Base-by-base conservation (phyloP, 2,329 filamentous ascomycete genomes). In the Fonsecaea multimorphosa region DNA sequence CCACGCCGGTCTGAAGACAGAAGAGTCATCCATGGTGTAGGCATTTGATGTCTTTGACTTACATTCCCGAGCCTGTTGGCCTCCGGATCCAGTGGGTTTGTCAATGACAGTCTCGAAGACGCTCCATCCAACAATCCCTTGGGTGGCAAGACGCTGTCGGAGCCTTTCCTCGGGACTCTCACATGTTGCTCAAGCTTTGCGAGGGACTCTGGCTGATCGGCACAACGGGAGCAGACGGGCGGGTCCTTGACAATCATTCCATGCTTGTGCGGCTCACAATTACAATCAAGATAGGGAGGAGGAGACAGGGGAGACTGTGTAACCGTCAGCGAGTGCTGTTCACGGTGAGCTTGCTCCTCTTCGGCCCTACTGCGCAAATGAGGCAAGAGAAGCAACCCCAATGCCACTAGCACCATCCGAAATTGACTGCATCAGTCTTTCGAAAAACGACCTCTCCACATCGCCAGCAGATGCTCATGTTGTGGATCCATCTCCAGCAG, bases 341-440 rank as follows among this genome's bases (percentile, higher is more conserved):
- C 3, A 11, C 3, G 2, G 4, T n/a, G n/a, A 22, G 12, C 32
- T 19, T 29, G 27, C 6, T 1, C 9, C 11, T n/a, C 27, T 12
- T 12, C 32, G 3, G 40, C 22, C 31, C 24, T 16, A 73, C 73
- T 22, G 70, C 67, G 54, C 73, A 75, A 3, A 74, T 60, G 53
- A 75, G 52, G 56, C 73, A 75, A n/a, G 65, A 66, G 19, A 74
- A 71, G 65, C 73, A 75, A 14, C 66, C 65, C 72, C 73, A 75
- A 68, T 75, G 73, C 73, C 73, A 75, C 73, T 67, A 75, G 51
- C 71, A 74, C 73, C 73, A 75, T 11, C 73, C 73, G 60, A 73
- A 75, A 27, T 64, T 64, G 9, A 75, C 72, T 1, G 68, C 65
- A 57, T 75, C 73, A 5, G 72, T 72, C 29, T 61, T 66, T 6